Conservation (phyloP, 352 stramenopile genomes). For the Phytophthora multivora region DNA sequence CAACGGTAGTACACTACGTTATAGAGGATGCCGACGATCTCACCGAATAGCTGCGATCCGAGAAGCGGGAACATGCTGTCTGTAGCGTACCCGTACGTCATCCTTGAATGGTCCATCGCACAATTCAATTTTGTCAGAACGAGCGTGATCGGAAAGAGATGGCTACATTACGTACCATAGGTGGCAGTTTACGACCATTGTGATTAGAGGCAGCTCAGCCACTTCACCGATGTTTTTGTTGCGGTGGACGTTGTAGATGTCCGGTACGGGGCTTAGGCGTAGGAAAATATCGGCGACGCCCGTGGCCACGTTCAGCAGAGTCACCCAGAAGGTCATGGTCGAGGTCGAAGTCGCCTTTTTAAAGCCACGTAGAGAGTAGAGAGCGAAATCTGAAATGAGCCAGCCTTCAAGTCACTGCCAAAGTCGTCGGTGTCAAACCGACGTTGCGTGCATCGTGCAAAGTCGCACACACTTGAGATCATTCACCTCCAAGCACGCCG, state of each 20-base stretch:
- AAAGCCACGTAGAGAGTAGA: neutral
- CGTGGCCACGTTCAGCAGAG: conserved; percentile 26
- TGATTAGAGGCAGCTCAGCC: conserved; percentile 27
- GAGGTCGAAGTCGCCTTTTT: neutral
- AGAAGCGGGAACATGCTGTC: conserved; percentile 36
- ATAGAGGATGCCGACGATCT: conserved; percentile 23
- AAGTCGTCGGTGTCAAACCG: neutral
- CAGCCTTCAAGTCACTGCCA: neutral
- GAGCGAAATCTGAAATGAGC: conserved; percentile 17
- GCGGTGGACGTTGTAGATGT: conserved; percentile 38
- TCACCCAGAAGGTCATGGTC: conserved; percentile 21
- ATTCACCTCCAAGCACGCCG: conserved; percentile 9
- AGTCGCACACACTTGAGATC: neutral
- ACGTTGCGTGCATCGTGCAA: conserved; percentile 1
- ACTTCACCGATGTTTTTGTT: conserved; percentile 33
- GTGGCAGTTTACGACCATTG: conserved; percentile 31
- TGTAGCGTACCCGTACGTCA: conserved; percentile 29
- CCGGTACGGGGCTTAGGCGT: conserved; percentile 24
- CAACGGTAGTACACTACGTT: conserved; percentile 34
- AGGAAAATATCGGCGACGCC: conserved; percentile 26
- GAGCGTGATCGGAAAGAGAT: neutral
- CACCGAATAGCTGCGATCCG: conserved; percentile 24
- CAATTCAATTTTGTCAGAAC: conserved; percentile 18
- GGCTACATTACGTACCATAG: conserved; percentile 27
- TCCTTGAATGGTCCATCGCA: conserved; percentile 12